Evolutionary conservation across 2,329 filamentous ascomycete genomes (phyloP), one percentile per base, ranked within the genome.

Genomic region (Scedosporium apiospermum): DNA sequence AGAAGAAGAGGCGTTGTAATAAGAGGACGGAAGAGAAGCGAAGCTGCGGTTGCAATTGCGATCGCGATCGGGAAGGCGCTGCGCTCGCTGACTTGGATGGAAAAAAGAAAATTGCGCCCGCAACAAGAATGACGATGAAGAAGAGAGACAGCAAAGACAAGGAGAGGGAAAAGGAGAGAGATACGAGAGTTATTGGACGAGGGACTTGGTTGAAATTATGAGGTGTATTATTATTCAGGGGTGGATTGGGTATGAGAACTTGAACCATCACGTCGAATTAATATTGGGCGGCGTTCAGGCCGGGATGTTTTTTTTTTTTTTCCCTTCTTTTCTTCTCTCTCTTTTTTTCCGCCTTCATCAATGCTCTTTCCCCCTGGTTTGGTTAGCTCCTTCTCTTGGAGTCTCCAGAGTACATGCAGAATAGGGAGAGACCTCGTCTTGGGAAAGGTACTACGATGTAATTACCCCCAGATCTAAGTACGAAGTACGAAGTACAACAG

Each of bases 211-310:
- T 27, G 30, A 38, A 46, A 62, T 27, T 62, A 62, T 62, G 38
- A 46, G 34, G 14, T 27, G 49, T 62, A 58, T 46, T 62, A 62
- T 57, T 57, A 62, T 62, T 62, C 60, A 62, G 60, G 60, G 60
- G 60, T 58, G 38, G 23, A 57, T 62, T 58, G 60, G 60, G 60
- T 34, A 44, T 62, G 26, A 27, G 51, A 38, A 46, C 27, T 21
- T n/a, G 21, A 26, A 55, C 60, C 60, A 62, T 62, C 60, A 49
- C 41, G 60, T 44, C 49, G 60, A 62, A 62, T 62, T 62, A 62
- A 62, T 62, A 38, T 58, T 58, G 51, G 46, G 49, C 34, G 34
- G 34, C 49, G 49, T 46, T 57, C 23, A 23, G 34, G 42, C 46
- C 38, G 60, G 60, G 51, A 41, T 57, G 18, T 44, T 46, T 62